Base-by-base conservation (phyloP, 495 filamentous ascomycete species). In the Lophiotrema nucula region DNA sequence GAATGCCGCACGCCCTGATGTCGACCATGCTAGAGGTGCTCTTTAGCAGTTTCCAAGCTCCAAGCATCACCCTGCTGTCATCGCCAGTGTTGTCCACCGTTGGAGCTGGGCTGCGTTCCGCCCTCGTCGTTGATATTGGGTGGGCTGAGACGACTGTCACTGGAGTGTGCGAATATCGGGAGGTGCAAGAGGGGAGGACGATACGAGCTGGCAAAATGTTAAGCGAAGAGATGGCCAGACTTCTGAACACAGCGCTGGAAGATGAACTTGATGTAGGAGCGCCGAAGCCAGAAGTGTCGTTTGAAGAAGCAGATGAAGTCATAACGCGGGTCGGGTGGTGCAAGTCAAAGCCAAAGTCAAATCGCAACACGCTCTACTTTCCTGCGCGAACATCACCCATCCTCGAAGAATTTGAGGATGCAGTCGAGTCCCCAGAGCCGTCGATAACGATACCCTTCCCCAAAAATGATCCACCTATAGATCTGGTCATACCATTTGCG, bases 141-240 rank as follows among this genome's bases (percentile, higher is more conserved):
- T 97, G 93, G 93, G 79, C 80, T 37, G 95, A 97, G 68, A 92
- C 89, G 0, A 81, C 85, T 0, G 79, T 90, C 13, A 93, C 88
- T 0, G 83, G 82, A 1, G 77, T 97, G 19, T 97, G 89, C 66
- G 95, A 98, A 69, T 95, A 92, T 56, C 81, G 92, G 48, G 89
- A 95, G 62, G 79, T 96, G 4, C 68, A 72, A 22, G 79, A 80
- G 26, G 77, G 73, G 55, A 76, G 89, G 44, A 93, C 80, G 35
- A 79, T 88, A 13, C 78, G 93, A 59, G 90, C 85, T 13, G 90
- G 84, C 60, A 88, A 85, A 66, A 65, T 78, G 38, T 74, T 96
- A 8, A 76, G 82, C 5, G 76, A 85, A 61, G 81, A 88, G 67
- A 86, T 87, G 67, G 88, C 83, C 24, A 79, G 80, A 44, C 62